Conservation (phyloP, 345 rosid species). For the Citrus mangshanensis region DNA sequence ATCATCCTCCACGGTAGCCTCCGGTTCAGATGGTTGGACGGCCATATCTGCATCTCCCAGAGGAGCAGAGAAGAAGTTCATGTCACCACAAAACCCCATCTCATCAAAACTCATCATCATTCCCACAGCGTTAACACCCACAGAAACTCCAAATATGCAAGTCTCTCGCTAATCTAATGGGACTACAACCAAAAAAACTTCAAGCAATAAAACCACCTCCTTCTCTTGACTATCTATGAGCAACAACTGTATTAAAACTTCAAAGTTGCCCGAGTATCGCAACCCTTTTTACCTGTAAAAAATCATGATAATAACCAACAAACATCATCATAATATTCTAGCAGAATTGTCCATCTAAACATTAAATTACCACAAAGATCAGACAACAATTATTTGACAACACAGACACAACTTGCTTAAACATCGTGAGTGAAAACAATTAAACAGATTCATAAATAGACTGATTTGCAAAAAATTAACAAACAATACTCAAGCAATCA, state of each 20-base stretch:
- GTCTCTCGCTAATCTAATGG: background rate
- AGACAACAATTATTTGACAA: background rate
- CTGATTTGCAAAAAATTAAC: background rate
- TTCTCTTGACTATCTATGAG: background rate
- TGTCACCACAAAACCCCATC: conserved; percentile 73
- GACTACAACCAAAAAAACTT: background rate
- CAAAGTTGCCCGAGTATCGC: background rate
- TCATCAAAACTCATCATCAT: conserved; percentile 69
- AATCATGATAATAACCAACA: background rate
- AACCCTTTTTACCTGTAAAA: conserved; percentile 1
- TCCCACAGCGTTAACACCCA: background rate
- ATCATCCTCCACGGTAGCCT: conserved; percentile 50
- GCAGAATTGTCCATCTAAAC: background rate
- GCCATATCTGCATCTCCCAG: conserved; percentile 37
- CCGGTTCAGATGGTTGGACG: conserved; percentile 50
- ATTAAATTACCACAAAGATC: background rate
- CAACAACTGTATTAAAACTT: background rate
- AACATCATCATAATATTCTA: background rate
- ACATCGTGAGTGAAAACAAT: background rate
- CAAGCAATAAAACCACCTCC: background rate
- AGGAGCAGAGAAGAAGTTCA: conserved; percentile 61
- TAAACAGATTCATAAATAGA: background rate
- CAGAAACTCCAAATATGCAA: background rate
- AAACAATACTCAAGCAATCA: background rate
- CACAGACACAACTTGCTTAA: background rate